Evolutionary conservation across 2,329 filamentous ascomycete species (phyloP), one percentile per base, ranked within the genome.

Genomic region (Bipolaris sorokiniana): DNA sequence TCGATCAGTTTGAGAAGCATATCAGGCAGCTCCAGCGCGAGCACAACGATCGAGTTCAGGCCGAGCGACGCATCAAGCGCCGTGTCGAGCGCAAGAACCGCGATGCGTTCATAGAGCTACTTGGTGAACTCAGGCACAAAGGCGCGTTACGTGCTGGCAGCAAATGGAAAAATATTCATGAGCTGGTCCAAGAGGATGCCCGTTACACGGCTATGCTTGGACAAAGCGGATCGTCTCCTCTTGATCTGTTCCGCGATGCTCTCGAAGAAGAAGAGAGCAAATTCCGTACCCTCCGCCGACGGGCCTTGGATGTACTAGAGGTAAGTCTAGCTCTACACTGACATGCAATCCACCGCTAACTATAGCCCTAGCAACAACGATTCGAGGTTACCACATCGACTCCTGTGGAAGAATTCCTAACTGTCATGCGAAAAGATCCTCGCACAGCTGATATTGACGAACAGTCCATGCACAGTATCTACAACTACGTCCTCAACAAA

Each of bases 181-280:
- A 90, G 0, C 75, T 89, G 46, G 85, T 99, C 65, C 86, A 90
- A 67, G 82, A 90, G 53, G 95, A 99, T 70, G 84, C 89, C 46
- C 90, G 93, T 64, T 98, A 97, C 77, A 84, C 82, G 67, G 88
- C 87, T 62, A 92, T 97, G 82, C 84, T 93, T 58, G 93, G 92
- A 49, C 91, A 96, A 72, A 79, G 85, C 56, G 93, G 94, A 54
- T 97, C 93, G 4, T 90, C 87, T 4, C 91, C 95, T 13, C 84
- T 97, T 63, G 92, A 98, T 70, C 82, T 99, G 6, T 98, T 99
- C 80, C 97, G 94, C 92, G 95, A 99, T 74, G 82, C 93, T 46
- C 84, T 98, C 23, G 95, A 98, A 75, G 92, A 97, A 75, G 92
- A 98, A 76, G 94, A 99, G 72, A 87, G 90, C 56, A 88, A 89